phyloP scores from a whole-genome alignment of 2,329 filamentous ascomycete genomes.

The Reticulascus tulasneorum region DNA sequence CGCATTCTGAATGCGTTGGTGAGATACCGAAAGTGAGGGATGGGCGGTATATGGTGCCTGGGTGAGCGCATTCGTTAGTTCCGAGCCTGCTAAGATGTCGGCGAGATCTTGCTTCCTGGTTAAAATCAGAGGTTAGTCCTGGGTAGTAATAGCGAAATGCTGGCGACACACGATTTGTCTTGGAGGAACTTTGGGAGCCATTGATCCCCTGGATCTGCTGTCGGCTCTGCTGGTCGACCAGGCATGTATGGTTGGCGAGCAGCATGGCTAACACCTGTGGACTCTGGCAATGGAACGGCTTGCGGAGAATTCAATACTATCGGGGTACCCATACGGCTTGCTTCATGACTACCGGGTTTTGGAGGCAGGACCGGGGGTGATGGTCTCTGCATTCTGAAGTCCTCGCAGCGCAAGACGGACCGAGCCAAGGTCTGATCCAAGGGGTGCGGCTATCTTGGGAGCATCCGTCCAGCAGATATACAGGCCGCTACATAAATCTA shows the following conservation, averaged over 20 bases:
- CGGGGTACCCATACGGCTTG: conserved; percentile 64
- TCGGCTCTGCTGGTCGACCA: conserved; percentile 20
- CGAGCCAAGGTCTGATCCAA: too few species aligned
- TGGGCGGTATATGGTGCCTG: conserved; percentile 65
- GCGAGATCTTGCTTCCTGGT: conserved; percentile 74
- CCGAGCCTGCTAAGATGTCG: conserved; percentile 59
- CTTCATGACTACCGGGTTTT: conserved; percentile 66
- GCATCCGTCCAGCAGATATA: too few species aligned
- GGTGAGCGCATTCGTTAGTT: conserved; percentile 71
- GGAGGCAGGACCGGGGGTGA: conserved; percentile 66
- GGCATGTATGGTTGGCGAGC: not conserved
- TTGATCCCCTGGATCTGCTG: conserved; percentile 60
- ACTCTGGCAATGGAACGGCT: conserved; percentile 1
- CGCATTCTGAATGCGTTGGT: conserved; percentile 59
- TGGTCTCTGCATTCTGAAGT: conserved; percentile 15
- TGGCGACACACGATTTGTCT: conserved; percentile 71
- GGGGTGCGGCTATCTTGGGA: too few species aligned
- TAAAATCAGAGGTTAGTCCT: not conserved
- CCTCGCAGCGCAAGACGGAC: too few species aligned
- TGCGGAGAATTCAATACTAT: conserved; percentile 39
- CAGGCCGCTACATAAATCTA: too few species aligned
- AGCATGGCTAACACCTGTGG: conserved; percentile 14
- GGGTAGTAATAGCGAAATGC: conserved; percentile 4
- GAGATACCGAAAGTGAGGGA: conserved; percentile 64
- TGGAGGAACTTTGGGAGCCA: conserved; percentile 77